A percentile compares a stretch with the other conserved stretches of the same genome.
These are phyloP conservation scores for Mucor velutinosus DNA, from an alignment of 371 early-diverging fungal genomes.

Conservation along the genomic window DNA sequence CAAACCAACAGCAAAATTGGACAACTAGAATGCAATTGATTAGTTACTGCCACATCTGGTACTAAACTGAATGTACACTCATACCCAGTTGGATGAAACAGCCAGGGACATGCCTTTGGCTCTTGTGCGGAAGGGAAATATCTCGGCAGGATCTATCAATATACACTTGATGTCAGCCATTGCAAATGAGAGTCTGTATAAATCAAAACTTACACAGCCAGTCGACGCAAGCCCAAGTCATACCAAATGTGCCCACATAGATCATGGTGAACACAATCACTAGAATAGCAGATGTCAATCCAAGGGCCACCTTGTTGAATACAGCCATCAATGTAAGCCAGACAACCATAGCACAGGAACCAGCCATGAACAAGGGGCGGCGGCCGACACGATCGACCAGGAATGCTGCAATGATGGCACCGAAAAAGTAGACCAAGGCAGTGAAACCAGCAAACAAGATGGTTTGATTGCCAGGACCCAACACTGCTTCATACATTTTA, in stretches of 20 bases:
- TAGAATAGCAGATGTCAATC: constrained; percentile 40
- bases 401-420: constrained; percentile 34
- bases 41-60: neutral
- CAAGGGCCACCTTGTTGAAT: constrained; percentile 38
- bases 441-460: constrained; percentile 45
- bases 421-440: constrained; percentile 39
- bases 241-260: constrained; percentile 39
- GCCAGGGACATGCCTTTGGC: constrained; percentile 45
- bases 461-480: constrained; percentile 32
- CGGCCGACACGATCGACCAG: constrained; percentile 43
- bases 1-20: constrained; percentile 47
- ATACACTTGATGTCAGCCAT: neutral
- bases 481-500: constrained; percentile 63
- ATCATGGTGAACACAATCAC: constrained; percentile 40
- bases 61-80: neutral
- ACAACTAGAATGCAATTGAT: constrained; percentile 11
- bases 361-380: constrained; percentile 43
- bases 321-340: constrained; percentile 43
- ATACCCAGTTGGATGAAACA: constrained; percentile 66
- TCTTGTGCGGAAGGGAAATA: constrained; percentile 51
- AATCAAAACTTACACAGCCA: constrained; percentile 35
- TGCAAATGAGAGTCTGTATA: neutral
- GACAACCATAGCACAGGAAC: constrained; percentile 33
- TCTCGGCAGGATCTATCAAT: constrained; percentile 60
- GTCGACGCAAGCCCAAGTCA: constrained; percentile 44